Evolutionary conservation across 2,329 filamentous ascomycete genomes (phyloP), one percentile per base, ranked within the genome.

Genomic region (Microcyclosporella mali): DNA sequence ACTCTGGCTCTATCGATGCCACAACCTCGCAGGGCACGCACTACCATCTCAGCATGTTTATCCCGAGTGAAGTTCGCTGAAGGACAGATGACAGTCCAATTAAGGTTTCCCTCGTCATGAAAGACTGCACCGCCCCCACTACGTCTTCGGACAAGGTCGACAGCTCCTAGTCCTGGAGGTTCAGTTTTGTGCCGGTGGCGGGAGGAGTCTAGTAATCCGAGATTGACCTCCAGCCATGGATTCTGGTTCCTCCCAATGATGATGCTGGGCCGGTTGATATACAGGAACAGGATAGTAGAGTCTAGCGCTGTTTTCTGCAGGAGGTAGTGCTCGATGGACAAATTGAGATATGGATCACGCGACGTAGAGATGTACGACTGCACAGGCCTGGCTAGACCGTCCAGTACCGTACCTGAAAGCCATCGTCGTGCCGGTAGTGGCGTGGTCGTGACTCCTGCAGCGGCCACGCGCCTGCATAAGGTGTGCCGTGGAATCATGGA

Each of bases 201-300:
- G 58, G 65, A 63, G 49, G 70, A 58, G 57, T 68, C 57, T 7
- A 94, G 69, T 1, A 79, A 71, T 30, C 68, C 68, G 7, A 95
- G 74, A 61, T 94, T 86, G 49, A 87, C 81, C 69, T 98, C 92
- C 7, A 87, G 74, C 92, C 90, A 98, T 41, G 92, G 92, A 64
- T 98, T 98, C 70, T 98, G 92, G 64, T 98, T 98, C 47, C 92
- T 82, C 33, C 92, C 92, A 54, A 98, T 83, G 61, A 98, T 82
- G 46, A 98, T 77, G 62, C 86, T 88, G 1, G 90, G 88, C 29
- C 79, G 68, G 67, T 98, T 97, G 57, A 81, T 78, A 69, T 97
- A 98, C 38, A 95, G 77, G 43, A 97, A 85, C 2, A 97, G 77
- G 38, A 97, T 67, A 11, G 78, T 83, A 10, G 88, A 88, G 47